Conservation (phyloP, 148 eudicot species). For the Chenopodium quinoa region DNA sequence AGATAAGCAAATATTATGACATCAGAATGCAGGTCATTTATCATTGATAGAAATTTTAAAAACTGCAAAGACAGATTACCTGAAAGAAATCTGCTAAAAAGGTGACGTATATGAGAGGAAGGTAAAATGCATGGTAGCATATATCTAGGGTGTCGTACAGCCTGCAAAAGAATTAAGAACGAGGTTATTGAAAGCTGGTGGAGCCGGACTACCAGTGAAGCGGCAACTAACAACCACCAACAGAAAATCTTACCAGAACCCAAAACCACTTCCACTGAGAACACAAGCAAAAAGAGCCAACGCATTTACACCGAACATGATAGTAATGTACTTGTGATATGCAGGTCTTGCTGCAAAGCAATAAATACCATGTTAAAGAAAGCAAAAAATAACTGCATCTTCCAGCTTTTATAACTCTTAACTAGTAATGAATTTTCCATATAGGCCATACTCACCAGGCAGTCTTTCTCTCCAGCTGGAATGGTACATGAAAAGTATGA, state of each 20-base stretch:
- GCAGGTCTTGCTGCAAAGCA: slow-evolving; percentile 62
- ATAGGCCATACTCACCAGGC: slow-evolving; percentile 42
- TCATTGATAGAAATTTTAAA: not conserved
- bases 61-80: slow-evolving; percentile 28
- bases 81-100: slow-evolving; percentile 74
- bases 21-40: not conserved
- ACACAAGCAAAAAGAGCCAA: slow-evolving; percentile 56
- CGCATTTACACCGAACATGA: slow-evolving; percentile 54
- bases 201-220: not conserved
- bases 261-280: slow-evolving; percentile 57
- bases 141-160: slow-evolving; percentile 52
- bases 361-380: not conserved
- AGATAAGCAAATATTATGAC: not conserved
- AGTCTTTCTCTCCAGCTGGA: slow-evolving; percentile 65
- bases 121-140: slow-evolving; percentile 68
- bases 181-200: slow-evolving; percentile 14
- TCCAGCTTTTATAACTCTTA: not conserved
- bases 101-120: slow-evolving; percentile 60
- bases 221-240: not conserved
- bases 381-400: not conserved
- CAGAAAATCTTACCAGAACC: slow-evolving; percentile 42
- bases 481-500: slow-evolving; percentile 61
- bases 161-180: slow-evolving; percentile 37
- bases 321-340: slow-evolving; percentile 56
- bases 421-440: not conserved